Percentiles rank a stretch among this genome's conserved stretches.
These are phyloP conservation scores for Penicillium thymicola DNA, from an alignment of 2,329 filamentous ascomycete species.

Conservation along the genomic window DNA sequence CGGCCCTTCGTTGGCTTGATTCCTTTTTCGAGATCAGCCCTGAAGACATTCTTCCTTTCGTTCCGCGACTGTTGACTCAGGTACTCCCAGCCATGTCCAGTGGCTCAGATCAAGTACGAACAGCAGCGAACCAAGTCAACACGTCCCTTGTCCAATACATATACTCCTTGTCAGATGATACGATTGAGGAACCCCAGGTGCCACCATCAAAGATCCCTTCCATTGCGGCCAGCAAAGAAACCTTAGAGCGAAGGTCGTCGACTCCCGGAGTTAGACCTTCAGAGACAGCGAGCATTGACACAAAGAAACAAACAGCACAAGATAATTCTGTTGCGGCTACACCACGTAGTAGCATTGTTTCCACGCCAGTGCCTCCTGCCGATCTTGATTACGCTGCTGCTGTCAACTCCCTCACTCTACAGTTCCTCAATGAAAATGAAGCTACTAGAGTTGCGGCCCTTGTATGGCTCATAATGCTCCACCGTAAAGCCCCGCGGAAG, in stretches of 20 bases:
- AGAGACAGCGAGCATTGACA: slow-evolving; percentile 28
- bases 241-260: slow-evolving; percentile 42
- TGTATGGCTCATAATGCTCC: slow-evolving; percentile 96
- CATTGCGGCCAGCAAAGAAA: slow-evolving; percentile 37
- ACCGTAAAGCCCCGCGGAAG: slow-evolving; percentile 89
- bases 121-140: slow-evolving; percentile 86
- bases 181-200: slow-evolving; percentile 39
- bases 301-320: slow-evolving; percentile 31
- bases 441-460: slow-evolving; percentile 89
- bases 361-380: slow-evolving; percentile 46
- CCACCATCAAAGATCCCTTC: slow-evolving; percentile 41
- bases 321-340: slow-evolving; percentile 37
- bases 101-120: slow-evolving; percentile 80
- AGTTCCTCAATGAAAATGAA: slow-evolving; percentile 96
- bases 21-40: slow-evolving; percentile 96
- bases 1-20: slow-evolving; percentile 91
- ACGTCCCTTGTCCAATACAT: slow-evolving; percentile 90
- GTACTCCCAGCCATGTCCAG: slow-evolving; percentile 93
- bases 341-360: slow-evolving; percentile 46
- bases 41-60: slow-evolving; percentile 92
- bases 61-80: slow-evolving; percentile 85
- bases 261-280: slow-evolving; percentile 33
- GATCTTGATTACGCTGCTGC: slow-evolving; percentile 96
- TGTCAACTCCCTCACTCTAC: slow-evolving; percentile 84
- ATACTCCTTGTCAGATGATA: slow-evolving; percentile 78